Evolutionary conservation across 2,329 filamentous ascomycete genomes (phyloP).

Genomic region (Teratosphaeria zuluensis): DNA sequence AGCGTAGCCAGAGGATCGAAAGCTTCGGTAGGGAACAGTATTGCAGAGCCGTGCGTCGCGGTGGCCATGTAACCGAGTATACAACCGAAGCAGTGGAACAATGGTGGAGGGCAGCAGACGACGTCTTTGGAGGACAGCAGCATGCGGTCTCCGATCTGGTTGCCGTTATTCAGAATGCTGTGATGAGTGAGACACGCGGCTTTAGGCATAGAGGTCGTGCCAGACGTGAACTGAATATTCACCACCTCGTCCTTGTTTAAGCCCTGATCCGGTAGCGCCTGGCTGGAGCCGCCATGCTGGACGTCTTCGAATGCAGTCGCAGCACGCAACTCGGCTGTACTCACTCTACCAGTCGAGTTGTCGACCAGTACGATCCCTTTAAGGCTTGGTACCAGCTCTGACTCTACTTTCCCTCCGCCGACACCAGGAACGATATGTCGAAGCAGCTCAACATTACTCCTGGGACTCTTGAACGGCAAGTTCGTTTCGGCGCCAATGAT

Average conservation of each 20-base stretch:
- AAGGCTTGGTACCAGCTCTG: slow-evolving; percentile 57
- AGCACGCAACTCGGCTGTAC: slow-evolving; percentile 33
- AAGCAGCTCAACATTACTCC: slow-evolving; percentile 50
- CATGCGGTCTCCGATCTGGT: slow-evolving; percentile 78
- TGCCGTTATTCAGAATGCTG: slow-evolving; percentile 87
- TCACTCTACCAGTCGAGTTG: slow-evolving; percentile 54
- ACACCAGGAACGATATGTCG: slow-evolving; percentile 29
- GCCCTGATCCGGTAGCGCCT: slow-evolving; percentile 38
- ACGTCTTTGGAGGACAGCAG: slow-evolving; percentile 62
- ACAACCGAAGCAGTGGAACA: slow-evolving; percentile 70
- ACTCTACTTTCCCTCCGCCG: slow-evolving; percentile 34
- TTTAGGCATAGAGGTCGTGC: slow-evolving; percentile 81
- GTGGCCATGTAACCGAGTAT: slow-evolving; percentile 95
- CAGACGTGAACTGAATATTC: slow-evolving; percentile 95
- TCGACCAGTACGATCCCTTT: slow-evolving; percentile 66
- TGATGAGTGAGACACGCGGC: slow-evolving; percentile 80
- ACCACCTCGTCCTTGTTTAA: slow-evolving; percentile 60
- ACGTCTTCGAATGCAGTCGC: slow-evolving; percentile 38
- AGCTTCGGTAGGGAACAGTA: slow-evolving; percentile 77
- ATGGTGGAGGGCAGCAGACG: slow-evolving; percentile 53
- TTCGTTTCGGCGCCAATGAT: slow-evolving; percentile 85
- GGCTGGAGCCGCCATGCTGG: slow-evolving; percentile 24
- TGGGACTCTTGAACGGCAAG: slow-evolving; percentile 55
- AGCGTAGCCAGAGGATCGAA: slow-evolving; percentile 73
- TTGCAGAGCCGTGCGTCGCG: slow-evolving; percentile 68